Base-by-base conservation (phyloP, 1,139 yeast genomes). In the Saccharomycopsis hybrid region DNA sequence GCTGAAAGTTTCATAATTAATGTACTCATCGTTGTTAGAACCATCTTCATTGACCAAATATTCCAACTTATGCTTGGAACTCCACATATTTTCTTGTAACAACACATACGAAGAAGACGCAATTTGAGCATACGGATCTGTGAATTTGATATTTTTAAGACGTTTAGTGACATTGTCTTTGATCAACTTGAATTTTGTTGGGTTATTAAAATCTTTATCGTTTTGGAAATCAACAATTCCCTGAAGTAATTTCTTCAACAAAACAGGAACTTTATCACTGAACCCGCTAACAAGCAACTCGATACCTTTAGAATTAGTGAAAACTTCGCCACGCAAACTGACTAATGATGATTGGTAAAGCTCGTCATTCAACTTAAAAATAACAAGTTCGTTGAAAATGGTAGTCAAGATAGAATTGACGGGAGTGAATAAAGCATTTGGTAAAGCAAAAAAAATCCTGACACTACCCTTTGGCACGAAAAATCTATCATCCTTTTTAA, bases 291-390 rank as follows among this genome's bases (percentile, higher is more conserved):
- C 72, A 46, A 77, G 77, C 41, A 92, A 62, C 41, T 77, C 76
- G 44, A 89, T 62, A 0, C 96, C 96, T 58, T 84, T 89, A 55
- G 84, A 75, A 55, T 84, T 77, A 48, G 78, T 70, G 41, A 72
- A 66, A 42, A 90, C 72, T 3, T 73, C 68, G 54, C 82, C 81
- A 46, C 73, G 69, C 53, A 89, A 73, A 0, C 94, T 95, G 2
- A 94, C 96, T 54, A 89, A 71, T 5, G 82, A 77, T 0, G 98
- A 97, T 62, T 85, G 85, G 60, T 92, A 92, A 4, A 88, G 80
- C 50, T 78, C 70, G 59, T 88, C 90, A 57, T 82, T 83, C 57
- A 92, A 69, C 43, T 78, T 79, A 60, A 90, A 97, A 50, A 80
- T 85, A 41, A 90, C 66, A 52, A 90, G 63, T 46, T 86, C 90